Conservation (phyloP, 75 land plant species). For the Chamaecyparis obtusa region DNA sequence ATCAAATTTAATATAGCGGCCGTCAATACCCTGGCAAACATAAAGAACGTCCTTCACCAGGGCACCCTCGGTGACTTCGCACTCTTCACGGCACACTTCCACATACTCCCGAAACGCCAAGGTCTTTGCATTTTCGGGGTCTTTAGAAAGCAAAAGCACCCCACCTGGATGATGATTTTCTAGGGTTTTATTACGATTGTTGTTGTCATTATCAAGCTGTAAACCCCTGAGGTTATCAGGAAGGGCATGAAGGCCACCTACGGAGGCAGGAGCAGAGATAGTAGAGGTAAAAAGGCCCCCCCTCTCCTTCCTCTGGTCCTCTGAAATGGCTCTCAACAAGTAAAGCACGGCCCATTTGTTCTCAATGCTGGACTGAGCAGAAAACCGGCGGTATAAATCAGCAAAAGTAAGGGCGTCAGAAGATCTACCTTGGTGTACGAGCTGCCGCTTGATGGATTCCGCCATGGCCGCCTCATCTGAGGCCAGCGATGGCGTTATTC, state of each 20-base stretch:
- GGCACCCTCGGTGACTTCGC: conserved; percentile 75
- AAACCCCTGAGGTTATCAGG: conserved; percentile 9
- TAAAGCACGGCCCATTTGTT: conserved; percentile 90
- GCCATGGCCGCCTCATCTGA: conserved; percentile 86
- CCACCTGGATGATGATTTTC: conserved; percentile 43
- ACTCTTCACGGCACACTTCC: conserved; percentile 55
- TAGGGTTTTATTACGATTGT: background rate
- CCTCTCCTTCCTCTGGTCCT: conserved; percentile 39
- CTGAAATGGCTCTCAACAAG: conserved; percentile 71
- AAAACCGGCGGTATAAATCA: conserved; percentile 70
- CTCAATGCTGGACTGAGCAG: conserved; percentile 47
- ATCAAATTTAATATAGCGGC: conserved; percentile 72
- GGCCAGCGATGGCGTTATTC: conserved; percentile 69
- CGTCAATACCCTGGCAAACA: conserved; percentile 97
- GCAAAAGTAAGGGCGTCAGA: conserved; percentile 90
- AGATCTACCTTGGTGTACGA: conserved; percentile 75
- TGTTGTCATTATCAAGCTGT: background rate
- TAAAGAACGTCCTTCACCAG: conserved; percentile 88
- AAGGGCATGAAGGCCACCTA: conserved; percentile 55
- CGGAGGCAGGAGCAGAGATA: conserved; percentile 30
- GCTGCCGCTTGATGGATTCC: conserved; percentile 88
- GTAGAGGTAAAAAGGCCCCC: conserved; percentile 25
- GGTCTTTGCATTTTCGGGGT: conserved; percentile 64
- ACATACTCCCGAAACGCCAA: conserved; percentile 72
- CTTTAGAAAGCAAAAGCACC: conserved; percentile 70